Conservation (phyloP, 768 basidiomycete species). For the Kwoniella dejecticola region DNA sequence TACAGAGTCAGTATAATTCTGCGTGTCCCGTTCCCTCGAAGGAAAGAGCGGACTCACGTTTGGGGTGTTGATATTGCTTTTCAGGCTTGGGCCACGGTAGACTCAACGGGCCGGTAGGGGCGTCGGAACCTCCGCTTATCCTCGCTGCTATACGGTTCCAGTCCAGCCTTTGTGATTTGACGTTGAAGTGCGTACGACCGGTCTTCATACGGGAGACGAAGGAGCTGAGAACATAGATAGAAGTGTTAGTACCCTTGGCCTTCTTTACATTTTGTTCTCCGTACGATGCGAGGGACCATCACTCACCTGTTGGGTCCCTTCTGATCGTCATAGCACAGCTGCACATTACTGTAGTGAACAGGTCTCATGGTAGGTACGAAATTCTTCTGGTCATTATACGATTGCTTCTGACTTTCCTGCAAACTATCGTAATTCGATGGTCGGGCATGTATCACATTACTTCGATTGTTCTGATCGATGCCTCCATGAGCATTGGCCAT, state of each 20-base stretch:
- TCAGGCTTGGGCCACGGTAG: conserved; percentile 41
- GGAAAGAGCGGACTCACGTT: conserved; percentile 15
- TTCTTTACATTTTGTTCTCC: not conserved
- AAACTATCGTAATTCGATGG: conserved; percentile 36
- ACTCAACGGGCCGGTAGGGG: conserved; percentile 23
- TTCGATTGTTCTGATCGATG: conserved; percentile 45
- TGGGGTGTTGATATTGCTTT: conserved; percentile 12
- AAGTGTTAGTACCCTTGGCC: no score
- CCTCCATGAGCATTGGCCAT: not conserved
- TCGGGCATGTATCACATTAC: conserved; percentile 29
- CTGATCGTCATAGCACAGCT: conserved; percentile 46
- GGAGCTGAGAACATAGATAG: conserved; percentile 23
- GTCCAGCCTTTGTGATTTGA: conserved; percentile 25
- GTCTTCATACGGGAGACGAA: conserved; percentile 50
- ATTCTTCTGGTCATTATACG: conserved; percentile 33
- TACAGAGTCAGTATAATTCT: not conserved
- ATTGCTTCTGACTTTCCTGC: conserved; percentile 24
- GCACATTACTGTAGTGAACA: conserved; percentile 53
- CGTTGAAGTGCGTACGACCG: conserved; percentile 37
- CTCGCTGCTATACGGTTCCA: conserved; percentile 47
- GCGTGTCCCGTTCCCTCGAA: not conserved
- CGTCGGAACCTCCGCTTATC: conserved; percentile 33
- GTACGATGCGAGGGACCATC: not conserved
- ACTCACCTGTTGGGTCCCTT: conserved; percentile 25
- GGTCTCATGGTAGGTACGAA: conserved; percentile 35